Percentiles rank a stretch among this genome's conserved stretches.
These are phyloP conservation scores for Chalciporus sp. DNA, from an alignment of 1,284 basidiomycete species.

Conservation along the genomic window DNA sequence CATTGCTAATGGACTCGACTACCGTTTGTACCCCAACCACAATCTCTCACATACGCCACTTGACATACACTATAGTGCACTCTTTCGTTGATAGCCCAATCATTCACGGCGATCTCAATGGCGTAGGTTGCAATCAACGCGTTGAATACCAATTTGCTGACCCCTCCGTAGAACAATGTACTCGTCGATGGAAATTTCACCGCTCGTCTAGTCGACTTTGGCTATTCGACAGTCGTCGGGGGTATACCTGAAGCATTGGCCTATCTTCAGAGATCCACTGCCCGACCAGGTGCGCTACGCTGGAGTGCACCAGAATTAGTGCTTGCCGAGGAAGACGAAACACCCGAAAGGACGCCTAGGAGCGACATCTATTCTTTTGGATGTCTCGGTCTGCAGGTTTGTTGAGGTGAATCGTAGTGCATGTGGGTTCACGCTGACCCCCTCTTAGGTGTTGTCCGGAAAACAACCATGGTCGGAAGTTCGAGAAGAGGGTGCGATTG, in stretches of 20 bases:
- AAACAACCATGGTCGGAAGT: constrained; percentile 1
- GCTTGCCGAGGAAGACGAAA: not conserved
- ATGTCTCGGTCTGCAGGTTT: constrained; percentile 9
- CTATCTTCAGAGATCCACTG: constrained; percentile 16
- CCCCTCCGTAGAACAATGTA: constrained; percentile 15
- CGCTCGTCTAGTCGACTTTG: constrained; percentile 12
- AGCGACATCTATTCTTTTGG: constrained; percentile 18
- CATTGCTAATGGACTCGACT: constrained; percentile 6
- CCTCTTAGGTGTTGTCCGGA: constrained; percentile 5
- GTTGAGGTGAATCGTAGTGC: accelerated
- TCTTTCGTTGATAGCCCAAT: not conserved
- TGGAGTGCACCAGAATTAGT: constrained; percentile 9
- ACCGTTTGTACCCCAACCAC: constrained; percentile 10
- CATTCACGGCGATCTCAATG: not conserved
- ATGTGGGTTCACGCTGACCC: not conserved
- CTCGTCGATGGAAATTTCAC: constrained; percentile 16
- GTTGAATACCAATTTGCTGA: not conserved
- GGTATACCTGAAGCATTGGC: constrained; percentile 8
- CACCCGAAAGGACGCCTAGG: not conserved
- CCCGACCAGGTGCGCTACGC: constrained; percentile 15
- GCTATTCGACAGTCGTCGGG: not conserved
- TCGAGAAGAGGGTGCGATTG: not conserved
- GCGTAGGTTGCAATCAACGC: constrained; percentile 6
- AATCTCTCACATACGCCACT: accelerated
- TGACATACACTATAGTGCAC: constrained; percentile 8